Evolutionary conservation across 768 basidiomycete genomes (phyloP), one percentile per base, ranked within the genome.

Genomic region (Suillus bovinus): DNA sequence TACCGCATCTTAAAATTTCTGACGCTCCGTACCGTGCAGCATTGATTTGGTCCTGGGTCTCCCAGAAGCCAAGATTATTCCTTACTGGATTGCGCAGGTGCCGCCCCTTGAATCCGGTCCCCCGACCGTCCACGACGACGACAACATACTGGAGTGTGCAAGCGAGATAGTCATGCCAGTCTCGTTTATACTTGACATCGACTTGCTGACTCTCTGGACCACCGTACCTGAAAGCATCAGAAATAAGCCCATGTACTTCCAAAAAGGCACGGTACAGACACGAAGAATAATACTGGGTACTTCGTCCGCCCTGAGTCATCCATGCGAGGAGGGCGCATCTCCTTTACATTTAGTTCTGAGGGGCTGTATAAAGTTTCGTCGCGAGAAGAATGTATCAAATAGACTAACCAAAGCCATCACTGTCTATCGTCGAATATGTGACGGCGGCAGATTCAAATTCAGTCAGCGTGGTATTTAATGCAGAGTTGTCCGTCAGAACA

Each of bases 231-330:
- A 54, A 61, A 65, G 60, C 27, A 33, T n/a, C 14, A 44, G 8
- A n/a, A 3, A 17, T 58, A 36, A 36, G 31, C 27, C 27, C 20
- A 10, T 27, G 38, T 39, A 29, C 17, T 29, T 53, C 33, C 8
- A 50, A 13, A 50, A 31, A 44, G 27, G 24, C 34, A 47, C 63
- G 14, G 66, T 24, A 67, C 69, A 68, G 72, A 96, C 86, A 96
- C 92, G 49, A 84, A 80, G 80, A 99, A 94, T 33, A 99, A 79
- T 24, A 98, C 94, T 1, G 97, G 93, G 70, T 99, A 99, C 73
- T 96, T 95, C 10, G 90, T 93, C 49, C 92, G 86, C n/a, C 97
- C 97, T 24, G 93, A 90, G 68, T 91, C 88, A 68, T 99, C 97
- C 88, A 99, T 91, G 62, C 84, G 82, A 5, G 94, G 94, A 20